Evolutionary conservation across 1,139 yeast species (phyloP).

Genomic region (Scheffersomyces insectosa): DNA sequence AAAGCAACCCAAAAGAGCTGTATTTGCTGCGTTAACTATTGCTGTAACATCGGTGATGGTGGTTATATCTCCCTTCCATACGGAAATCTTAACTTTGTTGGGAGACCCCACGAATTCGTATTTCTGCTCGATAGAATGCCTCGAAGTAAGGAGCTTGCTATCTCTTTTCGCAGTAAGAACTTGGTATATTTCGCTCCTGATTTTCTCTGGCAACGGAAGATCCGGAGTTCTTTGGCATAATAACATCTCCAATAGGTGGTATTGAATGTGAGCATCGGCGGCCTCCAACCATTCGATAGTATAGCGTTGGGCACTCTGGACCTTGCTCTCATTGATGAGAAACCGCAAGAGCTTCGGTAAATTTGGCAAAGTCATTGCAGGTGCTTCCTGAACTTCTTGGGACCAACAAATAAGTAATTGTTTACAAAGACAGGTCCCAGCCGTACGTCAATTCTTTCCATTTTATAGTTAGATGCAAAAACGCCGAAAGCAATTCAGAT

Average conservation of each 20-base stretch:
- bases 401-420: too few relatives aligned
- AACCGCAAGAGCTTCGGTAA: background rate
- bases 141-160: background rate
- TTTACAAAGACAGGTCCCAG: too few relatives aligned
- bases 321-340: background rate
- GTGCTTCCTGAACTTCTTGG: background rate
- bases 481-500: too few relatives aligned
- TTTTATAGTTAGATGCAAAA: too few relatives aligned
- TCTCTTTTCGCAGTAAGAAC: background rate
- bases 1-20: slow-evolving; percentile 4
- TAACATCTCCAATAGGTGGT: background rate
- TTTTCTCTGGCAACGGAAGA: background rate
- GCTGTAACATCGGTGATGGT: slow-evolving; percentile 3
- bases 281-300: background rate
- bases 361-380: background rate
- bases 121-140: background rate
- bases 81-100: background rate
- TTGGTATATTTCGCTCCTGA: background rate
- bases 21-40: slow-evolving; percentile 6
- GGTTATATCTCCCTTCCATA: slow-evolving; percentile 6
- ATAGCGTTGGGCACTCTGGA: background rate
- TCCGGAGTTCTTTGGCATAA: background rate
- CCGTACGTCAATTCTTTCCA: too few relatives aligned
- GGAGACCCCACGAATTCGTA: background rate
- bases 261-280: background rate